phyloP scores from a whole-genome alignment of 129 eudicot genomes.

The Ambrosia artemisiifolia region DNA sequence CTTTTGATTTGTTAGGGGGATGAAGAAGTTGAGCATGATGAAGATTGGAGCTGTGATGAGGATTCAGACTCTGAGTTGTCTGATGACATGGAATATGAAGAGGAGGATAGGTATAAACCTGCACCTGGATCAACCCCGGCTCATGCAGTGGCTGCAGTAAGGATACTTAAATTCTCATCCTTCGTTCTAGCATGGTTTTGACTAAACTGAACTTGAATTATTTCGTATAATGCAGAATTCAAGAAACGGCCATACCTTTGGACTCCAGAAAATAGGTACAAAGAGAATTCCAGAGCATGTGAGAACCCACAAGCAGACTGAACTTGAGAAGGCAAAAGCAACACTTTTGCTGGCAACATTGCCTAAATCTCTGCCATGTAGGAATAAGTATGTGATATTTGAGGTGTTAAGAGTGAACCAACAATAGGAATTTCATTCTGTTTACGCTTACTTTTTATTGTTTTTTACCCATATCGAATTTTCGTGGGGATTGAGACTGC shows the following conservation, averaged over 20 bases:
- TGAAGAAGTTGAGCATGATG: slow-evolving; percentile 59
- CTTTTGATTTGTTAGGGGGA: slow-evolving; percentile 53
- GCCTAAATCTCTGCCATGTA: slow-evolving; percentile 92
- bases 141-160: slow-evolving; percentile 84
- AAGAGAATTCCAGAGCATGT: slow-evolving; percentile 88
- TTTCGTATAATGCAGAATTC: slow-evolving; percentile 54
- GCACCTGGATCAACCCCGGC: slow-evolving; percentile 41
- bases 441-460: neutral
- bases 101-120: slow-evolving; percentile 43
- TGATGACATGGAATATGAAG: slow-evolving; percentile 60
- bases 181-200: neutral
- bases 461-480: neutral
- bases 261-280: slow-evolving; percentile 83
- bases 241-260: slow-evolving; percentile 71
- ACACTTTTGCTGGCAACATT: slow-evolving; percentile 85
- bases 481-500: neutral
- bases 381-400: slow-evolving; percentile 69
- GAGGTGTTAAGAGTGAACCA: neutral
- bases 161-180: slow-evolving; percentile 14
- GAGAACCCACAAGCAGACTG: slow-evolving; percentile 82
- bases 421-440: neutral
- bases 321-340: slow-evolving; percentile 92
- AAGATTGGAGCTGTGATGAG: slow-evolving; percentile 60
- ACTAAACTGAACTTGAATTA: slow-evolving; percentile 1
- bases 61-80: slow-evolving; percentile 59